Percentiles rank a stretch among this genome's conserved stretches.
Evolutionary conservation across 495 filamentous ascomycete species (phyloP).

Genomic region (Pyrenula massariospora): DNA sequence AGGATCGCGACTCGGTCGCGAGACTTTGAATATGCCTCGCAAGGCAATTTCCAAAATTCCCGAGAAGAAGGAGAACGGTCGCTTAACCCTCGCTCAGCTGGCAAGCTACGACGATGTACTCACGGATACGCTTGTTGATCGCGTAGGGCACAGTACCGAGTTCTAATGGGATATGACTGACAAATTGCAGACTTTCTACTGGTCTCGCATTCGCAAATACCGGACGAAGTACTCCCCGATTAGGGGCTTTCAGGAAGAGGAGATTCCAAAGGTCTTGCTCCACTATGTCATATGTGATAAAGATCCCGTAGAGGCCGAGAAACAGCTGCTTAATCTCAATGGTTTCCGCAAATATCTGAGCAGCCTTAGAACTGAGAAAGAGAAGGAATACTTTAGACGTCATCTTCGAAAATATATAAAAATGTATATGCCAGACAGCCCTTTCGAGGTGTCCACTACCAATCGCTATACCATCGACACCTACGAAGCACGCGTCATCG

Average conservation of each 20-base stretch:
- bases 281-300: slow-evolving; percentile 64
- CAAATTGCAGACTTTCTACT: slow-evolving; percentile 67
- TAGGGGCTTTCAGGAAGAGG: slow-evolving; percentile 70
- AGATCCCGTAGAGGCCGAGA: slow-evolving; percentile 55
- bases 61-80: slow-evolving; percentile 25
- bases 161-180: slow-evolving; percentile 9
- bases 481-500: slow-evolving; percentile 80
- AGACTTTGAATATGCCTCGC: slow-evolving; percentile 1
- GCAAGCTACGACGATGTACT: slow-evolving; percentile 91
- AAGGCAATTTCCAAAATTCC: background rate
- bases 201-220: slow-evolving; percentile 93
- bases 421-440: slow-evolving; percentile 84
- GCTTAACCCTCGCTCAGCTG: slow-evolving; percentile 74
- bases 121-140: slow-evolving; percentile 91
- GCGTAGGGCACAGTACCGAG: slow-evolving; percentile 46
- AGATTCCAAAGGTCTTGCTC: slow-evolving; percentile 67
- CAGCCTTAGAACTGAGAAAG: slow-evolving; percentile 56
- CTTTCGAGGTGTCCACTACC: slow-evolving; percentile 87
- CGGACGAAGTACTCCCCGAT: slow-evolving; percentile 74
- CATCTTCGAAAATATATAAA: slow-evolving; percentile 87
- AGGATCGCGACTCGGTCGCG: too few relatives aligned
- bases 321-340: slow-evolving; percentile 55
- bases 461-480: slow-evolving; percentile 90
- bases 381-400: slow-evolving; percentile 76
- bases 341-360: slow-evolving; percentile 62